Base-by-base conservation (phyloP, 2,329 filamentous ascomycete species). In the Alternaria triticimaculans region DNA sequence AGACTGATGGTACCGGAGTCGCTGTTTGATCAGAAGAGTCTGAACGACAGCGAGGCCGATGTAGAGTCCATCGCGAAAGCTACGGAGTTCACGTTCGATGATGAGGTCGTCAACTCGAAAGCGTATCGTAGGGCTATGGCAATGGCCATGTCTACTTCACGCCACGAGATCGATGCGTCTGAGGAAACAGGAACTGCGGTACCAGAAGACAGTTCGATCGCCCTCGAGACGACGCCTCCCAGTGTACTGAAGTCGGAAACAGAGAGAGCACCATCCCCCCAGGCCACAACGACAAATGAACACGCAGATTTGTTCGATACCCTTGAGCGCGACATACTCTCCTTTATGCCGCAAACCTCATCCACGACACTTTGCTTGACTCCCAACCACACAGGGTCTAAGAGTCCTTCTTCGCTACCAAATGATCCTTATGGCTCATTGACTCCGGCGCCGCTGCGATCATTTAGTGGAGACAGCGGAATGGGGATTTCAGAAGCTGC, bases 111-210 rank as follows among this genome's bases (percentile, higher is more conserved):
- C 48, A 76, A 73, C 53, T 79, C 76, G 14, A 73, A 68, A 43
- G 75, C 72, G 2, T 79, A 79, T 67, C 71, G 69, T 15, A 68
- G 73, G 58, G 74, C 72, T 3, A 74, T 79, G 72, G 71, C 71
- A 26, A 72, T 77, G 68, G 70, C 70, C 14, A 33, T 66, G 8
- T 70, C 69, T 49, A 67, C 60, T 9, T 59, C 65, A 25, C 56
- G 51, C 30, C 51, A 30, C 6, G 57, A 64, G 18, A 5, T 23
- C 7, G 60, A 64, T 4, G 30, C 57, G 14, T 48, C 50, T 5
- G 33, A 51, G 44, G 18, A 9, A 5, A n/a, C 25, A 26, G 62
- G 65, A 21, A 50, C 45, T 5, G 59, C 66, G 50, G 23, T 63
- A 23, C 33, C 49, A 18, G 56, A 69, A 6, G 68, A 65, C 20